Evolutionary conservation across 2,329 filamentous ascomycete species (phyloP), one percentile per base, ranked within the genome.

Genomic region (Clathrospora elynae): DNA sequence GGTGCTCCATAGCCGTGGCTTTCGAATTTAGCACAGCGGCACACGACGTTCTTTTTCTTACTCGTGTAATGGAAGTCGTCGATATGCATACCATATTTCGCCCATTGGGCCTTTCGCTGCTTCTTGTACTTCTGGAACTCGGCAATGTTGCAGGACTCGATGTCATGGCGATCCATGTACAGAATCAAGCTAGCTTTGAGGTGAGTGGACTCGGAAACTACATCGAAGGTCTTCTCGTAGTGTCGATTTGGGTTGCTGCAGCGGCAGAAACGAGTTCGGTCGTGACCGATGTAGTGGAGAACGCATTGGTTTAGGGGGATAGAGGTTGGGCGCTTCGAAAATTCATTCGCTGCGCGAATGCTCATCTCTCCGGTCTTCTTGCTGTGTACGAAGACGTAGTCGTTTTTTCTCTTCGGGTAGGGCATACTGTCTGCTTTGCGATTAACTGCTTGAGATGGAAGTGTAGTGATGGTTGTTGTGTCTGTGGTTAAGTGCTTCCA

Each of bases 1-100:
- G 53, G 43, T 3, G 5, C n/a, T 9, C 38, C 30, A 11, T 24
- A 25, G 4, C n/a, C 19, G 11, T 42, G 35, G 7, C 44, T 36
- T 5, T 29, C 11, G 2, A 29, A 12, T 5, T n/a, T 18, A 5
- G 22, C 20, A 22, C 57, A 61, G 14, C 55, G 55, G 19, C 57
- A 61, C 0, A 61, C 49, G 5, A 42, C 8, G 6, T 33, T 16
- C 23, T 57, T 59, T 1, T 40, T 9, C 1, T 16, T 24, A 5
- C 12, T 45, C 3, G 47, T 36, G 22, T 59, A 61, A 16, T 61
- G 57, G 10, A 61, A 51, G 3, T 33, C 13, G 13, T 42, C 31
- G 8, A 46, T 20, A 4, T 33, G 17, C 3, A 55, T 38, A 6
- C 30, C 42, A 4, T 47, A 13, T 5, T 28, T 14, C 3, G 18